Evolutionary conservation across 176 grass and related monocot genomes (phyloP).

Genomic region (Oryza meyeriana): DNA sequence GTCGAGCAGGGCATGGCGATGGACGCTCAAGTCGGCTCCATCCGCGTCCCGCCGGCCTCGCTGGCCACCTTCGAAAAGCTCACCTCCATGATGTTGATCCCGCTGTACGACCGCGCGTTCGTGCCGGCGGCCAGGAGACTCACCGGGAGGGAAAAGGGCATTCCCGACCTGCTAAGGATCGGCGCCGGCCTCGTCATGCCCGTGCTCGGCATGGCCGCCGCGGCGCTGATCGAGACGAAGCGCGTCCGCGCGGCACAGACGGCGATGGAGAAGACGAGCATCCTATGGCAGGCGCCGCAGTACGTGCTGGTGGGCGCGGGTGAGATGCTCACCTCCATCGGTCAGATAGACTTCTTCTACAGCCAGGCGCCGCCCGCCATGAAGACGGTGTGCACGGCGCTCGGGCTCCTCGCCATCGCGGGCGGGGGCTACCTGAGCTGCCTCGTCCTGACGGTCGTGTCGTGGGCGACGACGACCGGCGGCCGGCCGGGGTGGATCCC

Average conservation of each 20-base stretch:
- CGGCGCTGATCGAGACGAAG: background rate
- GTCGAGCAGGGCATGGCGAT: conserved; percentile 33
- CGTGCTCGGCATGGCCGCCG: conserved; percentile 21
- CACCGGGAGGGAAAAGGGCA: conserved; percentile 1
- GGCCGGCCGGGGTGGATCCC: conserved; percentile 52
- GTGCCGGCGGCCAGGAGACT: background rate
- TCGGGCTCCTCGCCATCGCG: conserved; percentile 43
- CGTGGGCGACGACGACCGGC: conserved; percentile 7
- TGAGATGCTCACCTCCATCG: conserved; percentile 42
- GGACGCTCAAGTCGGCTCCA: conserved; percentile 8
- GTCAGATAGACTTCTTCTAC: conserved; percentile 65
- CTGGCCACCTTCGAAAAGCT: conserved; percentile 18
- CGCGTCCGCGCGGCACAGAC: background rate
- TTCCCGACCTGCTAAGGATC: conserved; percentile 16
- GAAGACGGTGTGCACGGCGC: conserved; percentile 58
- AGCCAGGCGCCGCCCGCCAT: conserved; percentile 54
- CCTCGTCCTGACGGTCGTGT: conserved; percentile 34
- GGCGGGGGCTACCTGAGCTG: conserved; percentile 53
- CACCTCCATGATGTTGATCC: conserved; percentile 11
- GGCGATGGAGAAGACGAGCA: background rate
- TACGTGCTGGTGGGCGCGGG: conserved; percentile 40
- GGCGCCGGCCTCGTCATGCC: background rate
- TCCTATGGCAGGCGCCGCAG: conserved; percentile 42
- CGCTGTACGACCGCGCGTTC: conserved; percentile 15
- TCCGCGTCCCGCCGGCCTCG: conserved; percentile 21